Base-by-base conservation (phyloP, 2,329 filamentous ascomycete genomes). In the Fonsecaea erecta region DNA sequence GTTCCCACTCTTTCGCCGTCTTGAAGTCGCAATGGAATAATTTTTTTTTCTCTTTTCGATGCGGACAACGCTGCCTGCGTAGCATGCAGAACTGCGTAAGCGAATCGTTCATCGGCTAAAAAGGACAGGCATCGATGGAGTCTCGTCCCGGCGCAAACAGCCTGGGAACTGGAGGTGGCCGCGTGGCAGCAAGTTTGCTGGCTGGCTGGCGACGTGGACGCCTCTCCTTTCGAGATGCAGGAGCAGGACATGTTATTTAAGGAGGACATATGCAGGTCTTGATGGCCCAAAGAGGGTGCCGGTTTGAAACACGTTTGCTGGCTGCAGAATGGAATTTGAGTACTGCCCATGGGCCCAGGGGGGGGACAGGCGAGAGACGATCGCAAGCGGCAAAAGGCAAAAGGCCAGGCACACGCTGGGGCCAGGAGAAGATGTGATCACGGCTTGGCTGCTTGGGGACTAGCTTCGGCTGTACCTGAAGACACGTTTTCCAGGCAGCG, bases 381-480 rank as follows among this genome's bases (percentile, higher is more conserved):
- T 48, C 34, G 40, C 35, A 63, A 54, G 28, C 48, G 46, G 24
- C 35, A 26, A 30, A 52, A 46, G 57, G 28, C 34, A 30, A 52
- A 46, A 30, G 28, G 28, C 34, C 57, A 60, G 46, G 43, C 34
- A 60, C 37, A 55, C 32, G 34, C 64, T 60, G 61, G 54, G 26
- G 55, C 61, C 16, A 51, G 51, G 57, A 34, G 64, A 57, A 66
- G 40, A 55, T 40, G 57, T 68, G 53, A 43, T 64, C 66, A 66
- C 61, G 60, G 57, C 66, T 68, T 61, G 51, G n/a, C 48, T 53
- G 0, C 8, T 57, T 60, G 14, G 9, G 21, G 66, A 37, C 24
- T 64, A 66, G 64, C 37, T 8, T 16, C 60, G 57, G 64, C 53
- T 62, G 65, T 67, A 40, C 65, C 65, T 67, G 65, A 67, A 60